Evolutionary conservation across 441 rosid genomes (phyloP).

Genomic region (Biscutella laevigata): DNA sequence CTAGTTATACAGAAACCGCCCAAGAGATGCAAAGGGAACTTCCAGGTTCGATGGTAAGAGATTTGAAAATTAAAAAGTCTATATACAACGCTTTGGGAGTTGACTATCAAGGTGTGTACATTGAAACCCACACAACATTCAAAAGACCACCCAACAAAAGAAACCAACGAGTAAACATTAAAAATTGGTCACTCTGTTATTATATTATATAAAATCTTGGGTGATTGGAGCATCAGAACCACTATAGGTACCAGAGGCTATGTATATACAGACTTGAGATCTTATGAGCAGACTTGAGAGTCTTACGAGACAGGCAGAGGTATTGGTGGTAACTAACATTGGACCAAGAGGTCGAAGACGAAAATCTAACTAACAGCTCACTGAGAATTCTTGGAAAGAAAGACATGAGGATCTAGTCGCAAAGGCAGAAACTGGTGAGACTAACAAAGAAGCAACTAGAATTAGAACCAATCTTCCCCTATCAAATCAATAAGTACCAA

Average conservation of each 20-base stretch:
- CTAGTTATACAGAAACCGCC: background rate
- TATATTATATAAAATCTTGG: background rate
- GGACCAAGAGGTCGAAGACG: background rate
- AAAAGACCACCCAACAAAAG: background rate
- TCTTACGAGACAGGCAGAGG: background rate
- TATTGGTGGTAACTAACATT: background rate
- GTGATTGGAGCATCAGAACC: background rate
- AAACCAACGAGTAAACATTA: background rate
- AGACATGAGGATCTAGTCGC: background rate
- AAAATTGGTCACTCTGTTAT: background rate
- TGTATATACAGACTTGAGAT: background rate
- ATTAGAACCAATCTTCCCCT: conserved; percentile 41
- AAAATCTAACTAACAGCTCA: background rate
- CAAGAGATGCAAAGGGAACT: background rate
- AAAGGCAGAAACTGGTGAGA: conserved; percentile 33
- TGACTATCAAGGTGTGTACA: background rate
- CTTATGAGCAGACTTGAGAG: background rate
- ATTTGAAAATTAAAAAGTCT: background rate
- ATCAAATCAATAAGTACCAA: conserved; percentile 21
- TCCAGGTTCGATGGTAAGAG: background rate
- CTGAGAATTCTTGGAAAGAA: background rate
- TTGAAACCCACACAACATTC: background rate
- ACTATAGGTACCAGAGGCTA: background rate
- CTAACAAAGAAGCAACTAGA: conserved; percentile 43
- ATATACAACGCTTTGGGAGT: background rate